Percentiles rank a stretch among this genome's conserved stretches.
phyloP scores from a whole-genome alignment of 2,329 filamentous ascomycete species.

The Mycosphaerella sp. region DNA sequence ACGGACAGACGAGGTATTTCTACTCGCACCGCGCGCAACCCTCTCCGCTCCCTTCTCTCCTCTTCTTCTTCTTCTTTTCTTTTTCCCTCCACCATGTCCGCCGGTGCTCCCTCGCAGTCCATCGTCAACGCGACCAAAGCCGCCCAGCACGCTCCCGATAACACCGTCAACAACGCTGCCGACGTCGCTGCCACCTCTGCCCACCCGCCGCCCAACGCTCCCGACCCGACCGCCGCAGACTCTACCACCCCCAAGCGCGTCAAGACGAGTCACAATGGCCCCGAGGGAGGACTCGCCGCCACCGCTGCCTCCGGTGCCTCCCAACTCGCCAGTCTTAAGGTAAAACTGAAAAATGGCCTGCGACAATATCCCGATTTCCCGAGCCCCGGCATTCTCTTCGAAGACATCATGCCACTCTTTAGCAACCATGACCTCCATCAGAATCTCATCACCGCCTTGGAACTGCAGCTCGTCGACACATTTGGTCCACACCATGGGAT shows the following conservation, averaged over 20 bases:
- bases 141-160: slow-evolving; percentile 5
- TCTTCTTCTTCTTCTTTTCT: slow-evolving; percentile 3
- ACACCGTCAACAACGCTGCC: slow-evolving; percentile 14
- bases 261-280: slow-evolving; percentile 32
- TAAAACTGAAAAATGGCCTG: slow-evolving; percentile 63
- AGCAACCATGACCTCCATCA: slow-evolving; percentile 66
- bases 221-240: slow-evolving; percentile 24
- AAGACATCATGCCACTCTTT: slow-evolving; percentile 97
- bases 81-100: slow-evolving; percentile 14
- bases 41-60: slow-evolving; percentile 1
- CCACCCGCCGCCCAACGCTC: slow-evolving; percentile 23
- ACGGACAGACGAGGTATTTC: not conserved
- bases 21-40: not conserved
- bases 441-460: slow-evolving; percentile 73
- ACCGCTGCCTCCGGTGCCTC: slow-evolving; percentile 41
- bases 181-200: slow-evolving; percentile 23
- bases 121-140: slow-evolving; percentile 10
- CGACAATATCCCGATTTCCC: slow-evolving; percentile 91
- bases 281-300: slow-evolving; percentile 46
- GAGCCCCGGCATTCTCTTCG: slow-evolving; percentile 84
- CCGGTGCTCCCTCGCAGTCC: slow-evolving; percentile 5
- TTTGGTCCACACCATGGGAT: slow-evolving; percentile 44
- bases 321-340: slow-evolving; percentile 51
- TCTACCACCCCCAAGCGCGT: not conserved
- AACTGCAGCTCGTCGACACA: slow-evolving; percentile 67